phyloP scores from a whole-genome alignment of 2,329 filamentous ascomycete genomes.

The Talaromyces sp. region DNA sequence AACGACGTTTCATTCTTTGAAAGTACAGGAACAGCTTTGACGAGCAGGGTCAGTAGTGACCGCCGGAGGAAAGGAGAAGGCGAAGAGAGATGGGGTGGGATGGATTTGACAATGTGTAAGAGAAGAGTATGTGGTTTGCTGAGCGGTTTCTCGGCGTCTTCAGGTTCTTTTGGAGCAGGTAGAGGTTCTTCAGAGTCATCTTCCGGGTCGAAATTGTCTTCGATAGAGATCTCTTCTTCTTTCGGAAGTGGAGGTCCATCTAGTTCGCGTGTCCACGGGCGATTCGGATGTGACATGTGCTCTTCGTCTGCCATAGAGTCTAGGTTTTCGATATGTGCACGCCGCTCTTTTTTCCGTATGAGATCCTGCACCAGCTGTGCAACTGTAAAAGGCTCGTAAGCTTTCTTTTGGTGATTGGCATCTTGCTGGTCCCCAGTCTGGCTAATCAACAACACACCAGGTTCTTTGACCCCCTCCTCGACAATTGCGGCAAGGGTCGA shows the following conservation, averaged over 20 bases:
- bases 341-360: constrained; percentile 26
- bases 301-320: constrained; percentile 19
- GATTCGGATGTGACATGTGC: constrained; percentile 23
- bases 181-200: constrained; percentile 27
- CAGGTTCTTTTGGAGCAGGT: constrained; percentile 40
- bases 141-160: constrained; percentile 54
- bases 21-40: constrained; percentile 65
- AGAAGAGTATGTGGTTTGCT: constrained; percentile 77
- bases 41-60: constrained; percentile 70
- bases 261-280: constrained; percentile 24
- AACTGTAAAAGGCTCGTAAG: constrained; percentile 24
- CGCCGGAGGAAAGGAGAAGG: constrained; percentile 72
- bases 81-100: constrained; percentile 85
- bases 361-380: constrained; percentile 29
- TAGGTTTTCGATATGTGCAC: constrained; percentile 16
- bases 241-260: constrained; percentile 20
- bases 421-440: constrained; percentile 18
- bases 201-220: background rate
- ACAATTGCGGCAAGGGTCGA: constrained; percentile 75
- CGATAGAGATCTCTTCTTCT: constrained; percentile 19
- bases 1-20: constrained; percentile 74
- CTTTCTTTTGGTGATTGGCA: constrained; percentile 23
- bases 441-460: constrained; percentile 42
- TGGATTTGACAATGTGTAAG: constrained; percentile 72
- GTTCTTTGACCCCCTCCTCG: constrained; percentile 65